Conservation (phyloP, 2,329 filamentous ascomycete genomes). For the Ascochyta pisi region DNA sequence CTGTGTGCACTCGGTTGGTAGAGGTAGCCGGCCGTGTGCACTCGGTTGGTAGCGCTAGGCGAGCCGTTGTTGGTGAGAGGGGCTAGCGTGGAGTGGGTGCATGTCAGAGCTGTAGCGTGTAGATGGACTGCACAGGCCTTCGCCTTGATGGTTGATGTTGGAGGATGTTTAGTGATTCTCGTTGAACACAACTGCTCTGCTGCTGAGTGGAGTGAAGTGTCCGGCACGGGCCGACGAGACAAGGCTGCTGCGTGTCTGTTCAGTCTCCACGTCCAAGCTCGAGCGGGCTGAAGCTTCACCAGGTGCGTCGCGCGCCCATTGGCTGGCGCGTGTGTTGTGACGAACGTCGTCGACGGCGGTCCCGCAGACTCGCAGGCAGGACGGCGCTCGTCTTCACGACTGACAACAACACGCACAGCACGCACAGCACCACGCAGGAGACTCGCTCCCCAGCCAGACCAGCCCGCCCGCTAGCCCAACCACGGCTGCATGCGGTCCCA, state of each 20-base stretch:
- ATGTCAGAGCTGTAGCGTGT: too few relatives aligned
- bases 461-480: constrained; percentile 11
- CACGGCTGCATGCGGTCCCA: constrained; percentile 26
- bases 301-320: constrained; percentile 16
- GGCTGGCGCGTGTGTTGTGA: constrained; percentile 25
- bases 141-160: neutral
- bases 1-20: too few relatives aligned
- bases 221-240: constrained; percentile 8
- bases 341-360: constrained; percentile 1
- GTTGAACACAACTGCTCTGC: too few relatives aligned
- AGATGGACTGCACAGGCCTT: neutral
- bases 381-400: constrained; percentile 1
- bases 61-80: too few relatives aligned
- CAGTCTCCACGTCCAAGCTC: neutral
- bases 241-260: neutral
- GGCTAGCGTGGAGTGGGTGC: too few relatives aligned
- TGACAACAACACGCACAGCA: constrained; percentile 22
- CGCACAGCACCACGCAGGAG: constrained; percentile 1
- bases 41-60: too few relatives aligned
- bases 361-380: neutral
- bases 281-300: neutral
- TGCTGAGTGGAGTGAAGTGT: neutral
- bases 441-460: constrained; percentile 16
- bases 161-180: neutral
- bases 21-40: too few relatives aligned